Base-by-base conservation (phyloP, 805 yeast genomes). In the Clavispora santaluciae region DNA sequence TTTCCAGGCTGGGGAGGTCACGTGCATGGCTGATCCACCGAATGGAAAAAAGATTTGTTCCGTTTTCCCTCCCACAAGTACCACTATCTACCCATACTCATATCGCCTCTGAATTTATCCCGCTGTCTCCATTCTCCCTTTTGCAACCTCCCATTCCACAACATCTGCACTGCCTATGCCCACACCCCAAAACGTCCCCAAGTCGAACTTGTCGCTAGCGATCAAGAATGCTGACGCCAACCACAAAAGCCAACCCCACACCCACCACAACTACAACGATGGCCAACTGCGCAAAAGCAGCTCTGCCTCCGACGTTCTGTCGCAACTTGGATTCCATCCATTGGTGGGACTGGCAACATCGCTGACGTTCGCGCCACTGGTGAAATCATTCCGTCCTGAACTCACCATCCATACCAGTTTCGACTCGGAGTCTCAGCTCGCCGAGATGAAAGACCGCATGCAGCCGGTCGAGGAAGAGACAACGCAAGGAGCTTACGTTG, bases 171-270 rank as follows among this genome's bases (percentile, higher is more conserved):
- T 17, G 18, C 20, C 31, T 11, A 28, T 56, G 60, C 56, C 60
- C 16, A 51, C 49, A 17, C 41, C 56, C 25, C 56, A 55, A 38
- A 28, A 12, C 31, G 31, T 20, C 9, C 18, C 31, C 20, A 66
- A 61, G 49, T 68, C 73, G 10, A 70, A 70, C 48, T 53, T 70
- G 30, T 68, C 74, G 30, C 52, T 70, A 43, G 75, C 74, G 42
- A 70, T 70, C 28, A 65, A 68, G 43, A 63, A 66, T 50, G 73
- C 72, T 21, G 72, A 65, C 44, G 55, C 54, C 38, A 41, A 45
- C 36, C 53, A 45, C 46, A 53, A 45, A 46, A 52, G 46, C 36
- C 43, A 44, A 37, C 48, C 49, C 33, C 49, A 42, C 16, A 37
- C 46, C 12, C 49, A 40, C 26, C 44, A 39, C 23, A 40, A 42